A percentile compares a stretch with the other conserved stretches of the same genome.
These are phyloP conservation scores for Diaporthe eres DNA, from an alignment of 2,329 filamentous ascomycete species.

Conservation along the genomic window DNA sequence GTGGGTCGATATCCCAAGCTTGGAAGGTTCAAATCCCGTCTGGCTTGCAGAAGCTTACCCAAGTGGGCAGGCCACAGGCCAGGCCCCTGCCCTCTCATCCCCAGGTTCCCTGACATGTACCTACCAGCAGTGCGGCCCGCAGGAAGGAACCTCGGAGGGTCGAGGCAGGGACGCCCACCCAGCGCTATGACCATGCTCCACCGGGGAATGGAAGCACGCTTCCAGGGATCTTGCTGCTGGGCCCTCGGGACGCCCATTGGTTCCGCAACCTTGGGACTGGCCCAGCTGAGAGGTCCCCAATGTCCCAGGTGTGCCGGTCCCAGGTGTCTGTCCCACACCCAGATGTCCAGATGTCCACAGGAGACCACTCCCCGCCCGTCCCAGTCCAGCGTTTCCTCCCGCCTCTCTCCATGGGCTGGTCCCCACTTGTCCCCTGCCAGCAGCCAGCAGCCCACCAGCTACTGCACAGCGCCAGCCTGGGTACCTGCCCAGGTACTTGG, in stretches of 20 bases:
- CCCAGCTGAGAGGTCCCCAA: slow-evolving; percentile 37
- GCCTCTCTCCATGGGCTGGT: background rate
- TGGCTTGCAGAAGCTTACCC: slow-evolving; percentile 31
- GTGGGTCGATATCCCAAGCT: background rate
- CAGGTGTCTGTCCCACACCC: slow-evolving; percentile 18
- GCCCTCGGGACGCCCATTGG: slow-evolving; percentile 26
- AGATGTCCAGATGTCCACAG: background rate
- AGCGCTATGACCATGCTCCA: slow-evolving; percentile 28
- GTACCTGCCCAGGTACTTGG: slow-evolving; percentile 14
- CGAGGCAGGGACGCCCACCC: background rate
- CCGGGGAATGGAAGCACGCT: slow-evolving; percentile 33
- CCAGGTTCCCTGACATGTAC: background rate
- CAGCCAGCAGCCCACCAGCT: slow-evolving; percentile 8
- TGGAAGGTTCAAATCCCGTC: slow-evolving; percentile 31
- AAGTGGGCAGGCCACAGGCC: slow-evolving; percentile 5
- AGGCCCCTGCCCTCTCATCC: background rate
- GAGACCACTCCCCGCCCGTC: slow-evolving; percentile 7
- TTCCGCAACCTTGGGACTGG: slow-evolving; percentile 37
- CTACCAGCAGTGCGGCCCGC: background rate
- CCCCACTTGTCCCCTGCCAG: slow-evolving; percentile 12
- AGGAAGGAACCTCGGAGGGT: background rate
- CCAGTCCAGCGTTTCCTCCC: slow-evolving; percentile 23
- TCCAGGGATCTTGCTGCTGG: slow-evolving; percentile 20
- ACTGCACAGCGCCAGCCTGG: background rate
- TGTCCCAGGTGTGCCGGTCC: slow-evolving; percentile 24